Evolutionary conservation across 2,329 filamentous ascomycete genomes (phyloP), one percentile per base, ranked within the genome.

Genomic region (Septoria petroselini): DNA sequence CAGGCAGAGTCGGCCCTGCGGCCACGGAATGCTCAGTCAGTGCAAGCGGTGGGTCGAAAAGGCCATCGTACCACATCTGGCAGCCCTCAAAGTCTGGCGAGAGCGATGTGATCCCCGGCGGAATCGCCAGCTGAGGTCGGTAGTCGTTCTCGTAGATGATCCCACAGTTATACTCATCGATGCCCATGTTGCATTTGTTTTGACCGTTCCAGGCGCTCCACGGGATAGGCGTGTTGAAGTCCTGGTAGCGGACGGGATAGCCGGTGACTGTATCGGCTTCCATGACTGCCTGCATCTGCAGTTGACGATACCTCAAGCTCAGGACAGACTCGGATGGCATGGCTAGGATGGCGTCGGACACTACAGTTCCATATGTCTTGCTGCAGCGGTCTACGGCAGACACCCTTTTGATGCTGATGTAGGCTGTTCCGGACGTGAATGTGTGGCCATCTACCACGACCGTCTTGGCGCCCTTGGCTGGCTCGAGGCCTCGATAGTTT

Each of bases 341-440:
- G 17, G 60, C 61, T 7, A 63, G 53, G 14, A 65, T 56, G n/a
- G 58, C 61, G 33, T 61, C 52, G 3, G 44, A 47, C 21, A 63
- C 49, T 0, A 50, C 43, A 3, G 46, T 53, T 11, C 62, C 61
- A 11, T 44, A 48, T 1, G 53, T 55, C 4, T 40, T 45, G 6
- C 50, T 54, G 49, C 62, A 64, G 17, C 60, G 50, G 23, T 65
- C 52, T 8, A 52, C 50, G 1, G 62, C 61, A 33, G 49, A 65
- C 11, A 65, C 58, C 6, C 27, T 58, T 4, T 50, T 47, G 35
- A 64, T 63, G 11, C 58, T 60, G 12, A 65, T 62, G 37, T 65
- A 65, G 3, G 62, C 61, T 9, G 59, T 64, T 17, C 55, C 61
- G 7, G 54, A 59, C 2, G 60, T 63, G 41, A 65, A 63, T 2